These are phyloP conservation scores for Dioscorea zingiberensis DNA, from an alignment of 106 monocot genomes.

Conservation along the genomic window DNA sequence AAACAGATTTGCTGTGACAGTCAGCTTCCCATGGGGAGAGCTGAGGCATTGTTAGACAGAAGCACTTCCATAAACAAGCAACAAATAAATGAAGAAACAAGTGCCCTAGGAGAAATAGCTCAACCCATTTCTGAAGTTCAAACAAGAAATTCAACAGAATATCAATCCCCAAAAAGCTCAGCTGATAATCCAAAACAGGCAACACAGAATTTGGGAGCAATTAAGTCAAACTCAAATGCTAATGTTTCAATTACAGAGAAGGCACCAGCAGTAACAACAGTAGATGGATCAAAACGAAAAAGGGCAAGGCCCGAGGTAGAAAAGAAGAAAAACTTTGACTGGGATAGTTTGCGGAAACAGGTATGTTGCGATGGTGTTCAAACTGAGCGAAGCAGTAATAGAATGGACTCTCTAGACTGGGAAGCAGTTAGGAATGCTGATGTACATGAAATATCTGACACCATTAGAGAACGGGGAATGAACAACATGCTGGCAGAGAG, in stretches of 20 bases:
- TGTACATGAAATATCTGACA: conserved; percentile 42
- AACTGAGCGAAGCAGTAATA: conserved; percentile 24
- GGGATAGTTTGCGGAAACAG: conserved; percentile 36
- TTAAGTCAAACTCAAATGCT: too few relatives aligned
- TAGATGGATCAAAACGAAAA: conserved; percentile 5
- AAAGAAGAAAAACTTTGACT: conserved; percentile 13
- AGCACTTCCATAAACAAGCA: too few relatives aligned
- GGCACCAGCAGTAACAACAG: not conserved
- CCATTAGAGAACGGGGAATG: conserved; percentile 69
- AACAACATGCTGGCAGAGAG: conserved; percentile 61
- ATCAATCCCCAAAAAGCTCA: too few relatives aligned
- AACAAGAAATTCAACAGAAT: too few relatives aligned
- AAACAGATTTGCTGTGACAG: too few relatives aligned
- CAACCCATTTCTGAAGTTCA: too few relatives aligned
- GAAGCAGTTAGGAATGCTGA: conserved; percentile 62
- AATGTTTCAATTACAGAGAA: not conserved
- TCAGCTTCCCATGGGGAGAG: too few relatives aligned
- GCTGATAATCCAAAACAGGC: too few relatives aligned
- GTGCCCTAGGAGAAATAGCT: too few relatives aligned
- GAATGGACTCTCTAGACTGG: conserved; percentile 70
- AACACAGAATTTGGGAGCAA: too few relatives aligned
- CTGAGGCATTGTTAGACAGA: too few relatives aligned
- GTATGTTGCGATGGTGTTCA: not conserved
- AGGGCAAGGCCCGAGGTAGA: conserved; percentile 2
- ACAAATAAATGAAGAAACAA: too few relatives aligned